Conservation (phyloP, 768 basidiomycete species). For the Kondoa subrosea region DNA sequence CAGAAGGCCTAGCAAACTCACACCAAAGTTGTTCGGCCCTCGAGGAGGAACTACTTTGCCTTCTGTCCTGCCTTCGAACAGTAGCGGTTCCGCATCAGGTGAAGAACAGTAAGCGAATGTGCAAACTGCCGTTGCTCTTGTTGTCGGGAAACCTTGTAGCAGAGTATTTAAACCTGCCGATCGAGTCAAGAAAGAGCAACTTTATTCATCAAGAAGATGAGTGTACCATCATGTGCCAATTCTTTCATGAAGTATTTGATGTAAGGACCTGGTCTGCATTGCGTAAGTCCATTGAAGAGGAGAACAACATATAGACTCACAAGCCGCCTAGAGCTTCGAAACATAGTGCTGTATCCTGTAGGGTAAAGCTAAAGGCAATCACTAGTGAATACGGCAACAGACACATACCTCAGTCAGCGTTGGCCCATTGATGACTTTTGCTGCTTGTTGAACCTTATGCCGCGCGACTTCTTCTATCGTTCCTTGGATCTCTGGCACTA, state of each 20-base stretch:
- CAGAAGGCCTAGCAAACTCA: slow-evolving; percentile 41
- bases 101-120: slow-evolving; percentile 89
- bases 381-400: slow-evolving; percentile 18
- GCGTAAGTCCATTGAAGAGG: too few relatives aligned
- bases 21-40: slow-evolving; percentile 71
- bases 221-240: slow-evolving; percentile 64
- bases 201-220: background rate
- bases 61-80: slow-evolving; percentile 74
- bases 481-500: slow-evolving; percentile 89
- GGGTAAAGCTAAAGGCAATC: slow-evolving; percentile 27
- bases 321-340: slow-evolving; percentile 77
- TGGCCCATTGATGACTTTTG: slow-evolving; percentile 47
- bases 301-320: background rate
- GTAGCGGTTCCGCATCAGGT: slow-evolving; percentile 56
- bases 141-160: slow-evolving; percentile 56
- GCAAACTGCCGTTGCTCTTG: slow-evolving; percentile 72
- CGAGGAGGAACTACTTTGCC: slow-evolving; percentile 76
- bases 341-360: slow-evolving; percentile 81
- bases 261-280: slow-evolving; percentile 61
- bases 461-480: slow-evolving; percentile 73
- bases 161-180: slow-evolving; percentile 57
- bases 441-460: slow-evolving; percentile 71
- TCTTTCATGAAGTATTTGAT: slow-evolving; percentile 79
- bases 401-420: slow-evolving; percentile 44
- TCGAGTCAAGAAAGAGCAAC: background rate